These are phyloP conservation scores for Spatholobus suberectus DNA, from an alignment of 306 rosid species.

Conservation along the genomic window DNA sequence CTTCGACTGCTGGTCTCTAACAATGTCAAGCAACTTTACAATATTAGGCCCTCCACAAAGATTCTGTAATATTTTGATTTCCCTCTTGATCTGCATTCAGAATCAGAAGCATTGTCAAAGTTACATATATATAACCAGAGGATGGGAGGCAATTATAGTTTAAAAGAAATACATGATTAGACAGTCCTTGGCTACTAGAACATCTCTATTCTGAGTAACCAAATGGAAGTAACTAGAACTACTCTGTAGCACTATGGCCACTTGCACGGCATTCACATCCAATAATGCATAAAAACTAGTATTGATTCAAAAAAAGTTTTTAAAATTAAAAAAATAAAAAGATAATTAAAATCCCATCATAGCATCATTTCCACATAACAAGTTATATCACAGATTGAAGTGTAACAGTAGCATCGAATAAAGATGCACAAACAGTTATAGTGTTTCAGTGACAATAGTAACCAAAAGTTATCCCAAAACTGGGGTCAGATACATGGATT, in stretches of 20 bases:
- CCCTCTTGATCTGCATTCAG: conserved; percentile 88
- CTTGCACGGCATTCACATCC: conserved; percentile 10
- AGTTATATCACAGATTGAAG: not conserved
- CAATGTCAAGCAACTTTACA: conserved; percentile 91
- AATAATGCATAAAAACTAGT: not conserved
- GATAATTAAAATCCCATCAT: not conserved
- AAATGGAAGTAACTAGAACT: conserved; percentile 25
- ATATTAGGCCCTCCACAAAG: conserved; percentile 94
- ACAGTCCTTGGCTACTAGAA: not conserved
- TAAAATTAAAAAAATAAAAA: not conserved
- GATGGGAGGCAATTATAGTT: not conserved
- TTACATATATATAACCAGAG: not conserved
- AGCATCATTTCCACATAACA: not conserved
- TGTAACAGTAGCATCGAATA: not conserved
- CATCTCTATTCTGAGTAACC: conserved; percentile 16
- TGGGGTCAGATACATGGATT: not conserved
- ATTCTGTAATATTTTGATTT: conserved; percentile 91
- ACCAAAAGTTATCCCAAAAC: not conserved
- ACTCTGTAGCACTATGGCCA: not conserved
- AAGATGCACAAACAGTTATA: not conserved
- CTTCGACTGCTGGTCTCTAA: conserved; percentile 95
- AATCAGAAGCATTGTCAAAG: not conserved
- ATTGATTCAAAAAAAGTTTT: not conserved
- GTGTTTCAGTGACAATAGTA: not conserved
- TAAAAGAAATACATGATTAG: not conserved